Base-by-base conservation (phyloP, 2,329 filamentous ascomycete genomes). In the Sclerotinia subarctica region DNA sequence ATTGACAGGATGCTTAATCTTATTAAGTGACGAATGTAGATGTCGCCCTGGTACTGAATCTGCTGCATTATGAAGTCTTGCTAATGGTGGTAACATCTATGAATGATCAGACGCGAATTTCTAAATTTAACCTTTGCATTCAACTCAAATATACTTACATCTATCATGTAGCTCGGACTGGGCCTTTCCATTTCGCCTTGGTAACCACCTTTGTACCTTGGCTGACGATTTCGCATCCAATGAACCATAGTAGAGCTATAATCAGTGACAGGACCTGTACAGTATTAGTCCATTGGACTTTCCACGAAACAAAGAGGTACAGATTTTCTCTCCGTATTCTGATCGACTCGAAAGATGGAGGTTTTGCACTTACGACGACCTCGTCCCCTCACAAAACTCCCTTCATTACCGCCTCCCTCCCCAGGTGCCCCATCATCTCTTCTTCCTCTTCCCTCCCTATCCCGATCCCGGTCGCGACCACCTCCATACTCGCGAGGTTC, bases 11-110 rank as follows among this genome's bases (percentile, higher is more conserved):
- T 98, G 95, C 77, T 97, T 96, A 76, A 96, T 94, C 78, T 99
- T 99, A 81, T 98, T 98, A 8, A 98, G 86, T 0, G 95, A 98
- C n/a, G 95, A 96, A 78, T 99, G 95, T 52, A 99, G 85, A 77
- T 97, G 94, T 75, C 95, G 94, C n/a, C 92, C 91, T 17, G 95
- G 94, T 57, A 99, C 91, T 1, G 92, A 91, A 78, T 97, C 93
- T 69, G 90, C 93, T 26, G 94, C 88, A 71, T 86, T 89, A 72
- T 88, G 85, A 64, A 88, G 82, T 77, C 92, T 86, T 47, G 92
- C 93, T 54, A 90, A 83, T 1, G 95, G 94, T 3, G 94, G 94
- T 32, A 96, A 84, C 87, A 98, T 94, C 92, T 95, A 74, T 44
- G 47, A 21, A 54, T 26, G 35, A 64, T 76, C 60, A 75, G 71